phyloP scores from a whole-genome alignment of 805 yeast species.

The Yamadazyma kitorensis region DNA sequence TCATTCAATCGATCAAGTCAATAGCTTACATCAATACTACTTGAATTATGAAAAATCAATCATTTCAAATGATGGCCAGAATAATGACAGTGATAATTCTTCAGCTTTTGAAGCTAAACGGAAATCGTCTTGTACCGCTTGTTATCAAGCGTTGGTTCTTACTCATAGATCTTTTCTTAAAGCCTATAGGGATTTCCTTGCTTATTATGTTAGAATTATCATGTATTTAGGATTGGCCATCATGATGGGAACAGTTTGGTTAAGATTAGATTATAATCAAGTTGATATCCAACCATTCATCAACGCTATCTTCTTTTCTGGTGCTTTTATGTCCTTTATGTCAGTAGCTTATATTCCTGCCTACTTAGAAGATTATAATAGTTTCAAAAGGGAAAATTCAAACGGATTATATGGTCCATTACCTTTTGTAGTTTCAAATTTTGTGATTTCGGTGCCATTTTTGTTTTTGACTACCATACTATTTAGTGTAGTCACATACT shows the following conservation, averaged over 20 bases:
- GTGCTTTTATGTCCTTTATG: conserved; percentile 47
- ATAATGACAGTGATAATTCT: background rate
- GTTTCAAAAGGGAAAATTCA: conserved; percentile 28
- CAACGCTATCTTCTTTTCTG: conserved; percentile 38
- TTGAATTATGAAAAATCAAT: background rate
- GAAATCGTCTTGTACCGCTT: conserved; percentile 2
- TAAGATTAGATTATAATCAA: conserved; percentile 25
- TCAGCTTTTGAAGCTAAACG: conserved; percentile 1
- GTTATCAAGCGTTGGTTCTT: conserved; percentile 17
- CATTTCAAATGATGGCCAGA: background rate
- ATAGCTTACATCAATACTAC: conserved; percentile 3
- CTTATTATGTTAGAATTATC: conserved; percentile 33
- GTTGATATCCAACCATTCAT: conserved; percentile 31
- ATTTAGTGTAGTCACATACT: conserved; percentile 33
- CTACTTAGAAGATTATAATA: conserved; percentile 30
- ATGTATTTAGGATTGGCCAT: conserved; percentile 41
- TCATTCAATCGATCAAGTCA: background rate
- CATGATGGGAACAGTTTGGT: conserved; percentile 37
- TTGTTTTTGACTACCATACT: conserved; percentile 28
- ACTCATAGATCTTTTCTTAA: conserved; percentile 26
- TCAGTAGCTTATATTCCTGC: conserved; percentile 42
- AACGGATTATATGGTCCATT: conserved; percentile 39
- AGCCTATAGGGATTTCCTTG: conserved; percentile 32
- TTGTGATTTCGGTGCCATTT: conserved; percentile 36
- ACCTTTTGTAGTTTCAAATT: conserved; percentile 33